phyloP scores from a whole-genome alignment of 495 filamentous ascomycete species.

The Sordaria brevicollis region DNA sequence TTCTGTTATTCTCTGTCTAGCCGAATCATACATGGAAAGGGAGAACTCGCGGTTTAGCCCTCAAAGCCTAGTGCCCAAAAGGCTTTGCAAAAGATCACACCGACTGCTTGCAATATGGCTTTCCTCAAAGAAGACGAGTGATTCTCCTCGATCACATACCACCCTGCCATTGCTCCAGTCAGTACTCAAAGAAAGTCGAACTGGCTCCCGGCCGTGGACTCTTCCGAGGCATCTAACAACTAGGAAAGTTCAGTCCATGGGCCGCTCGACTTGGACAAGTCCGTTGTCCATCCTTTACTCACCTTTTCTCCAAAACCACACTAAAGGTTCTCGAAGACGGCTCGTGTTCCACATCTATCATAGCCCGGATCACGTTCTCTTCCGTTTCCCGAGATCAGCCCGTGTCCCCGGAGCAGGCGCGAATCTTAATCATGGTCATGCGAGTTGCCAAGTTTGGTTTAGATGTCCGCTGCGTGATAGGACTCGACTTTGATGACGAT shows the following conservation, averaged over 20 bases:
- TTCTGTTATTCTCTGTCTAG: not conserved
- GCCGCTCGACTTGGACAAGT: not conserved
- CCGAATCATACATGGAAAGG: not conserved
- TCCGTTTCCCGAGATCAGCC: not conserved
- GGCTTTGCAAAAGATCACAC: not conserved
- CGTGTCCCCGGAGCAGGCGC: not conserved
- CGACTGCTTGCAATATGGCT: not conserved
- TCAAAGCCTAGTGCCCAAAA: not conserved
- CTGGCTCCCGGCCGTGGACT: not conserved
- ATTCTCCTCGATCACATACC: not conserved
- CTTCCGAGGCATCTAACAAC: not conserved
- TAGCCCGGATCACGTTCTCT: not conserved
- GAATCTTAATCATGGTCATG: not conserved
- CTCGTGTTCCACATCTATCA: not conserved
- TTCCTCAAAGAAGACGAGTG: not conserved
- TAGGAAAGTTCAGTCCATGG: not conserved
- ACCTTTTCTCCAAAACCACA: not conserved
- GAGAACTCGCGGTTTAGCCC: not conserved
- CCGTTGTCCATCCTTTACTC: not conserved
- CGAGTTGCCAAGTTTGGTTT: not conserved
- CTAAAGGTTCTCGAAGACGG: not conserved
- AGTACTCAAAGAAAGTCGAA: not conserved
- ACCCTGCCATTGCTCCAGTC: not conserved
- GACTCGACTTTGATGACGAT: not conserved
- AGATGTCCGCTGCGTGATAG: not conserved